A percentile compares a stretch with the other conserved stretches of the same genome.
Evolutionary conservation across 345 rosid genomes (phyloP).

Genomic region (Brassica napus): Da-Ae NC_063437.1:19890001-19890500

Average conservation of each 20-base stretch:
- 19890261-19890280: neutral
- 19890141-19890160: neutral
- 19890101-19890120: neutral
- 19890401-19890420: constrained; percentile 29
- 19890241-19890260: too few species aligned
- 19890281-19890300: neutral
- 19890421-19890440: constrained; percentile 7
- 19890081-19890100: neutral
- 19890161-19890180: neutral
- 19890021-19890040: constrained; percentile 21
- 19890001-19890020: constrained; percentile 33
- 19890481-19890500: neutral
- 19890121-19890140: neutral
- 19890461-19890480: neutral
- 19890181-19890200: neutral
- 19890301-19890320: neutral
- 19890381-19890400: constrained; percentile 42
- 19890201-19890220: neutral
- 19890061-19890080: neutral
- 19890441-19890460: neutral
- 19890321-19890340: constrained; percentile 1
- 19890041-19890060: constrained; percentile 22
- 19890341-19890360: constrained; percentile 17
- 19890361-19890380: constrained; percentile 23
- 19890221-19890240: neutral